These are phyloP conservation scores for Arabis alpina DNA, from an alignment of 345 rosid species.

Conservation along the genomic window DNA sequence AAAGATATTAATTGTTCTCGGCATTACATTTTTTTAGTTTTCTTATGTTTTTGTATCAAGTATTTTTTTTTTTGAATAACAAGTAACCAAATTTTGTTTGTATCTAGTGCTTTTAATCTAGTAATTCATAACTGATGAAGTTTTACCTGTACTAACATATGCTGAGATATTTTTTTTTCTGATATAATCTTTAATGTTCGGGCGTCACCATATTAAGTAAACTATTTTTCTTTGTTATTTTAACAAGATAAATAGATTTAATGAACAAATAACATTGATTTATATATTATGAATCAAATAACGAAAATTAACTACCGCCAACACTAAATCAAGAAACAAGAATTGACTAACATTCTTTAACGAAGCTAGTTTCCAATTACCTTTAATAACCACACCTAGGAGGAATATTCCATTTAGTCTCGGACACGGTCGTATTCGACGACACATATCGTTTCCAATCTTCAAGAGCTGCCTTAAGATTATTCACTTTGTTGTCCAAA, in stretches of 20 bases:
- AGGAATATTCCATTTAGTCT: constrained; percentile 45
- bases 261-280: too few species aligned
- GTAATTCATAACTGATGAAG: neutral
- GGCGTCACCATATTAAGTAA: neutral
- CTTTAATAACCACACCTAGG: constrained; percentile 39
- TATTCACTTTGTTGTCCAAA: constrained; percentile 56
- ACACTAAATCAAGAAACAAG: neutral
- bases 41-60: constrained; percentile 1
- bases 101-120: neutral
- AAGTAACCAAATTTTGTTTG: too few species aligned
- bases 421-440: constrained; percentile 32
- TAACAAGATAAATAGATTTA: neutral
- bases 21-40: neutral
- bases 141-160: neutral
- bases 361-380: constrained; percentile 1
- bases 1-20: neutral
- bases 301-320: neutral
- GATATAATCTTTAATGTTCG: neutral
- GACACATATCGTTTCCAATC: constrained; percentile 64
- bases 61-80: too few species aligned
- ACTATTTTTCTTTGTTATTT: neutral
- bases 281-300: neutral
- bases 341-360: neutral
- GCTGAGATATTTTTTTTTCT: neutral
- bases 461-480: constrained; percentile 57